Evolutionary conservation across 1,284 basidiomycete species (phyloP).

Genomic region (Crepidotus sp.): DNA sequence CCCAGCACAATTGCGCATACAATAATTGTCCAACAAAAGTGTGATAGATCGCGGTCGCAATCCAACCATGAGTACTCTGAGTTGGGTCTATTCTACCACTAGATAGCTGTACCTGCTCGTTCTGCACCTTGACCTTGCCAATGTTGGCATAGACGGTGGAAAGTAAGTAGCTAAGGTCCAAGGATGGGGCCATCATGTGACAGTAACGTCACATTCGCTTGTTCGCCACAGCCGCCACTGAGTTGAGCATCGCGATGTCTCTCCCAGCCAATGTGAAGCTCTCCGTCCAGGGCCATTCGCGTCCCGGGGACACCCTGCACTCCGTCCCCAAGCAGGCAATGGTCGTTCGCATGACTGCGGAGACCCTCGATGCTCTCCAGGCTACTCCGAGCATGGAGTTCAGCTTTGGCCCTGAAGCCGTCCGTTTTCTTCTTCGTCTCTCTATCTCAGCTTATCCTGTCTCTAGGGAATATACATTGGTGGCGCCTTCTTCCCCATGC

Average conservation of each 20-base stretch:
- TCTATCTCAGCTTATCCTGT: conserved; percentile 4
- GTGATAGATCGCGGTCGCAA: too few species aligned
- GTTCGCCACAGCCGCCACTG: background rate
- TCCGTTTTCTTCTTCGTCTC: conserved; percentile 20
- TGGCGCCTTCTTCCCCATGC: conserved; percentile 52
- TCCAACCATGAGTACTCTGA: too few species aligned
- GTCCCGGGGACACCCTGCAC: conserved; percentile 43
- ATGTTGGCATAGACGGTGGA: too few species aligned
- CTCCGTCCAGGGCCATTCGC: conserved; percentile 46
- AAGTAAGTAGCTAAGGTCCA: too few species aligned
- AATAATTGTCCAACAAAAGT: too few species aligned
- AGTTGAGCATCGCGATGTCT: conserved; percentile 59
- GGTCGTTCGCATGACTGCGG: conserved; percentile 61
- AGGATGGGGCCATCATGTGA: too few species aligned
- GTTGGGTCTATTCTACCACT: too few species aligned
- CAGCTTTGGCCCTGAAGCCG: conserved; percentile 50
- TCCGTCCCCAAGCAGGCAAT: conserved; percentile 61
- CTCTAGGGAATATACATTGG: conserved; percentile 58
- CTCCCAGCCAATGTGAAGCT: conserved; percentile 46
- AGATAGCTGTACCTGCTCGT: too few species aligned
- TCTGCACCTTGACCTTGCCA: too few species aligned
- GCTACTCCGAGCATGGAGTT: conserved; percentile 44
- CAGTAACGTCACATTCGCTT: too few species aligned
- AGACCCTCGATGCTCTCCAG: conserved; percentile 58
- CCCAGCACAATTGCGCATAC: too few species aligned